Percentiles rank a stretch among this genome's conserved stretches.
Conservation (phyloP, 805 yeast species). For the Torulaspora franciscae region DNA sequence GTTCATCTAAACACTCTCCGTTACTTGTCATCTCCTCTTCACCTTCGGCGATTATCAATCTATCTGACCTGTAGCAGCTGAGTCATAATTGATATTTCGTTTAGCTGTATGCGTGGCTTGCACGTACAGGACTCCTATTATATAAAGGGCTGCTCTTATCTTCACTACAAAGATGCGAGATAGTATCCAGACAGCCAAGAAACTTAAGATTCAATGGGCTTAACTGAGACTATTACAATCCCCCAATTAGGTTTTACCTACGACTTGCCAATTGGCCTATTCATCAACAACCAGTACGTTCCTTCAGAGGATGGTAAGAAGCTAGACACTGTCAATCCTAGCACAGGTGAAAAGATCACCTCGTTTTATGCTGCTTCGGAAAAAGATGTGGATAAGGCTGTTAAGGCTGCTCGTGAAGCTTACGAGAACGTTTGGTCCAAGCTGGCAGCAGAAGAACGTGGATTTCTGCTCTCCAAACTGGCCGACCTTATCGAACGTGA, state of each 20-base stretch:
- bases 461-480: conserved; percentile 40
- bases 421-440: conserved; percentile 43
- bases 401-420: conserved; percentile 45
- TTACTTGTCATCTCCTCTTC: too few species aligned
- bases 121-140: too few species aligned
- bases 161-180: too few species aligned
- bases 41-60: too few species aligned
- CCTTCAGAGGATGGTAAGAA: conserved; percentile 36
- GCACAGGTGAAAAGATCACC: conserved; percentile 45
- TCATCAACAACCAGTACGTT: conserved; percentile 52
- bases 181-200: not conserved
- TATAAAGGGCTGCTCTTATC: too few species aligned
- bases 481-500: conserved; percentile 45
- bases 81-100: too few species aligned
- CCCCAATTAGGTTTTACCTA: conserved; percentile 34
- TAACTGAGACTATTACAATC: conserved; percentile 16
- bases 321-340: conserved; percentile 46
- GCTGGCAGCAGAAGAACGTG: conserved; percentile 42
- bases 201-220: not conserved
- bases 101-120: too few species aligned
- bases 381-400: conserved; percentile 49
- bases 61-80: too few species aligned
- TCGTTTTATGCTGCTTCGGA: conserved; percentile 45
- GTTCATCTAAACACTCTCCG: too few species aligned
- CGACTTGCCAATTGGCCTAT: conserved; percentile 58